These are phyloP conservation scores for Pseudogymnoascus sp. DNA, from an alignment of 2,329 filamentous ascomycete genomes.

Conservation along the genomic window DNA sequence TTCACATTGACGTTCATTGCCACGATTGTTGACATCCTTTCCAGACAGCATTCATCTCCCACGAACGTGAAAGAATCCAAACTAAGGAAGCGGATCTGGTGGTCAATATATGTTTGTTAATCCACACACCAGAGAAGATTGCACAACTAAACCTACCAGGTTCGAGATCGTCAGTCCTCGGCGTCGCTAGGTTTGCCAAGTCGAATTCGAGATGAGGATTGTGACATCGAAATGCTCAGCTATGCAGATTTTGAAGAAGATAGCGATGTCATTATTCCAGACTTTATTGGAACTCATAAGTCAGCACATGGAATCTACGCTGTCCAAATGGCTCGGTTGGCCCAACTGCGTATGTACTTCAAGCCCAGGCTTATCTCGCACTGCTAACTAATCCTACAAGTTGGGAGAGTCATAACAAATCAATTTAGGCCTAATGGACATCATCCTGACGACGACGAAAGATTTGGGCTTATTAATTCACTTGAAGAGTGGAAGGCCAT, in stretches of 20 bases:
- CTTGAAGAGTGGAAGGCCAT: constrained; percentile 8
- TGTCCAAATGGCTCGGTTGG: constrained; percentile 35
- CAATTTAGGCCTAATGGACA: constrained; percentile 25
- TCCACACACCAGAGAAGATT: not conserved
- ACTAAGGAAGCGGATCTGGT: constrained; percentile 13
- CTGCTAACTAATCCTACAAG: constrained; percentile 15
- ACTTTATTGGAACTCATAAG: constrained; percentile 28
- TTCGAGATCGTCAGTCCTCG: constrained; percentile 38
- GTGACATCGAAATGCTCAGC: constrained; percentile 37
- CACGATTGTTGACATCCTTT: not conserved
- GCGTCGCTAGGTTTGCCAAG: constrained; percentile 40
- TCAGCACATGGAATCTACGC: constrained; percentile 31
- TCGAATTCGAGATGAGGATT: constrained; percentile 43
- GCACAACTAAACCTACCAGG: not conserved
- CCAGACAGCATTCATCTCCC: not conserved
- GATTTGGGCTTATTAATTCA: not conserved
- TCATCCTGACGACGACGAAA: constrained; percentile 13
- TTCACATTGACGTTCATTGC: constrained; percentile 18
- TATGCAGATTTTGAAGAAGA: constrained; percentile 33
- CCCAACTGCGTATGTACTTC: constrained; percentile 28
- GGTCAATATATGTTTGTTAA: not conserved
- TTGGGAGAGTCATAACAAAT: constrained; percentile 34
- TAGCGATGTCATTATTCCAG: constrained; percentile 22
- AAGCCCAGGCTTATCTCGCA: not conserved
- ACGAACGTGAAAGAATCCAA: constrained; percentile 12